These are phyloP conservation scores for Ensete ventricosum DNA, from an alignment of 176 grass and related monocot genomes.

Conservation along the genomic window DNA sequence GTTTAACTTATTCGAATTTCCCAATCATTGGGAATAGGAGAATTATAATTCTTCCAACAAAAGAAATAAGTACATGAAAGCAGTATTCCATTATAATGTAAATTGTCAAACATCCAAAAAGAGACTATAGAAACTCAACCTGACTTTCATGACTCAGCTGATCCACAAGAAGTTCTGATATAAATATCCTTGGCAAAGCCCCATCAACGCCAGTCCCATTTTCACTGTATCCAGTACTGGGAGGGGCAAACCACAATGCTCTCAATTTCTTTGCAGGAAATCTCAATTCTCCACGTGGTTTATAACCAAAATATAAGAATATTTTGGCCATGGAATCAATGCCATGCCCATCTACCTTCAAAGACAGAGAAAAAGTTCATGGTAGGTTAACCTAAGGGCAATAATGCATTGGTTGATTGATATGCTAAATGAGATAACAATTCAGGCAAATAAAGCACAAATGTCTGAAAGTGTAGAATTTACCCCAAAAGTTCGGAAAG, in stretches of 20 bases:
- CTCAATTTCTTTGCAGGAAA: constrained; percentile 91
- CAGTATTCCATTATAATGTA: constrained; percentile 7
- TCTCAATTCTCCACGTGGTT: constrained; percentile 59
- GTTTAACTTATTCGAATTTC: too few species aligned
- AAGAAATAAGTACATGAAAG: background rate
- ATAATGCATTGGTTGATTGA: background rate
- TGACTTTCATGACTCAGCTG: constrained; percentile 68
- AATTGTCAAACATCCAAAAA: background rate
- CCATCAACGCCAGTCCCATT: constrained; percentile 53
- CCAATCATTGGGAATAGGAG: too few species aligned
- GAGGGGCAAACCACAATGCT: constrained; percentile 91
- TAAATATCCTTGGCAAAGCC: constrained; percentile 87
- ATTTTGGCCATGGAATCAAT: constrained; percentile 77
- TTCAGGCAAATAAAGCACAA: constrained; percentile 2
- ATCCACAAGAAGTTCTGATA: constrained; percentile 93
- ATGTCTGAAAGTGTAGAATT: constrained; percentile 4
- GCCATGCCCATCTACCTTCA: constrained; percentile 83
- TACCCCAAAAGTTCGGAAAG: constrained; percentile 94
- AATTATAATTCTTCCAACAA: background rate
- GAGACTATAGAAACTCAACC: constrained; percentile 28
- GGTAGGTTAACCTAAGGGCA: too few species aligned
- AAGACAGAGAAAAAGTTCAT: constrained; percentile 3
- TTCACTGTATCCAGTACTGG: constrained; percentile 29
- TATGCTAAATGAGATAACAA: background rate
- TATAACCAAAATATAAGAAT: constrained; percentile 86